A percentile compares a stretch with the other conserved stretches of the same genome.
Conservation (phyloP, 495 filamentous ascomycete species). For the Friedmanniomyces endolithicus region DNA sequence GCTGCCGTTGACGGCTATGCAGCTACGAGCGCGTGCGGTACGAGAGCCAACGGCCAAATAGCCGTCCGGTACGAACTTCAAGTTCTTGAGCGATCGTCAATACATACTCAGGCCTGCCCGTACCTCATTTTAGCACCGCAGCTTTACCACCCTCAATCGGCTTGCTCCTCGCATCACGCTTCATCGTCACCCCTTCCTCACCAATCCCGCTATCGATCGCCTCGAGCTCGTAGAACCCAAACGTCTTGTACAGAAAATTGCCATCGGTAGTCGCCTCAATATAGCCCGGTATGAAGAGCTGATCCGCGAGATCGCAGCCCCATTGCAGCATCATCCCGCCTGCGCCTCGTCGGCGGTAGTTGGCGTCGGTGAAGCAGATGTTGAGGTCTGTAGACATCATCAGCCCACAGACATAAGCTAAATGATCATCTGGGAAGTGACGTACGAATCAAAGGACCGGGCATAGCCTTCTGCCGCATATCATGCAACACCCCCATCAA, state of each 20-base stretch:
- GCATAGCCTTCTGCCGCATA: not conserved
- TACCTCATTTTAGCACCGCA: not conserved
- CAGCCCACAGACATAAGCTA: not conserved
- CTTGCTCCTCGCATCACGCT: constrained; percentile 3
- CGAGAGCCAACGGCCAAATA: too few species aligned
- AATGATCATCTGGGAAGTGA: not conserved
- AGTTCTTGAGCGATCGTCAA: too few species aligned
- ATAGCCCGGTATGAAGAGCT: constrained; percentile 9
- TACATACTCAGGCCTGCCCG: too few species aligned
- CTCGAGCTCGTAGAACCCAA: constrained; percentile 10
- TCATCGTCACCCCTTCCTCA: constrained; percentile 6
- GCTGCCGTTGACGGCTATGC: not conserved
- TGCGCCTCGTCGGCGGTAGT: constrained; percentile 13
- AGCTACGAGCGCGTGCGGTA: not conserved
- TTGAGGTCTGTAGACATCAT: constrained; percentile 10
- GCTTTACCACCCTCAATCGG: constrained; percentile 2
- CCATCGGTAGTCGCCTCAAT: constrained; percentile 13
- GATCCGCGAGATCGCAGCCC: constrained; percentile 18
- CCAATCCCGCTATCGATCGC: not conserved
- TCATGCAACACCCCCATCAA: not conserved
- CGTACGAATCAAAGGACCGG: constrained; percentile 10
- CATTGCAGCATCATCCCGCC: constrained; percentile 16
- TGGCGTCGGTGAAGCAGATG: constrained; percentile 16
- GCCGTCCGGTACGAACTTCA: too few species aligned
- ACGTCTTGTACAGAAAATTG: constrained; percentile 17